These are phyloP conservation scores for Pythium periplocum DNA, from an alignment of 352 stramenopile genomes.

Conservation along the genomic window DNA sequence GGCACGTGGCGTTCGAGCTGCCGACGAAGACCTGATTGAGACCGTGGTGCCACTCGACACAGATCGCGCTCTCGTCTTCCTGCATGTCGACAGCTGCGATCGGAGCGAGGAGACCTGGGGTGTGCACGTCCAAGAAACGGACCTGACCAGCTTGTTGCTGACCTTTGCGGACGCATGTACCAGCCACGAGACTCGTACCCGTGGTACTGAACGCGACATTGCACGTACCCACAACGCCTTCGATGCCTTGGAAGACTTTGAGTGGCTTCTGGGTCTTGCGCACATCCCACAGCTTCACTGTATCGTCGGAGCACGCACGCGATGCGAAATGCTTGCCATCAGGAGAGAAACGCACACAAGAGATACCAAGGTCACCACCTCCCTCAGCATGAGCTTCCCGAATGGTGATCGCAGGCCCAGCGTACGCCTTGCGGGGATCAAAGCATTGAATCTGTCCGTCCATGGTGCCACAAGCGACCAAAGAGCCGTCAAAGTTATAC, in stretches of 20 bases:
- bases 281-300: conserved; percentile 80
- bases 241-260: conserved; percentile 54
- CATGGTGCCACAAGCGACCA: conserved; percentile 67
- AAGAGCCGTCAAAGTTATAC: conserved; percentile 54
- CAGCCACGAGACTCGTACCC: conserved; percentile 61
- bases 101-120: conserved; percentile 36
- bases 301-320: conserved; percentile 71
- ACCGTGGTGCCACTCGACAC: conserved; percentile 77
- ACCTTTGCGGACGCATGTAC: conserved; percentile 68
- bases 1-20: conserved; percentile 51
- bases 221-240: conserved; percentile 68
- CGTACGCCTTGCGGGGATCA: conserved; percentile 68
- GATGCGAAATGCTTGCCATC: conserved; percentile 59
- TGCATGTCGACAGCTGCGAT: conserved; percentile 67
- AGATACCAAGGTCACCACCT: conserved; percentile 63
- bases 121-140: conserved; percentile 76
- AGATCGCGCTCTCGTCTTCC: conserved; percentile 74
- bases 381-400: conserved; percentile 68
- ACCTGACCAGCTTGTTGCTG: conserved; percentile 46
- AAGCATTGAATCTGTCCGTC: conserved; percentile 77
- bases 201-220: conserved; percentile 78
- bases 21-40: conserved; percentile 85
- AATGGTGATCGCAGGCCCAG: conserved; percentile 51
- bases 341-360: conserved; percentile 67
- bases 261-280: conserved; percentile 51